phyloP scores from a whole-genome alignment of 495 filamentous ascomycete genomes.

The Penicillium lagena region DNA sequence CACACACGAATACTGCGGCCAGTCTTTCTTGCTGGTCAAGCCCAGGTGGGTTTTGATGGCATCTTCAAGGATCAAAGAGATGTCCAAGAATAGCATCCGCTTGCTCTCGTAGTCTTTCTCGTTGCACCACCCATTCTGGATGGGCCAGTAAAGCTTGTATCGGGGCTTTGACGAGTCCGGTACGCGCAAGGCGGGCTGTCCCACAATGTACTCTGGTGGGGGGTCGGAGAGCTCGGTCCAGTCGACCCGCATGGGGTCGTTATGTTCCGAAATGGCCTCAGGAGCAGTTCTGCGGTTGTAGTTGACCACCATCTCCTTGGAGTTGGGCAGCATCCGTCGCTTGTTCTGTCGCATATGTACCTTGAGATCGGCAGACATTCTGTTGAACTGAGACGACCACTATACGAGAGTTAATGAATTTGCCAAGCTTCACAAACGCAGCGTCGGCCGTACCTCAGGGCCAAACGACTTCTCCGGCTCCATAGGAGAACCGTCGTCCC shows the following conservation, averaged over 20 bases:
- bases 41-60: conserved; percentile 78
- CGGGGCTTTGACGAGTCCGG: conserved; percentile 83
- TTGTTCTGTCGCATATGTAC: conserved; percentile 87
- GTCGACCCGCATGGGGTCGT: conserved; percentile 84
- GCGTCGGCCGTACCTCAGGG: conserved; percentile 55
- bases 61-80: conserved; percentile 78
- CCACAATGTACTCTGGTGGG: conserved; percentile 68
- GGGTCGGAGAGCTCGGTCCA: conserved; percentile 83
- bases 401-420: conserved; percentile 21
- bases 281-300: conserved; percentile 77
- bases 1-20: conserved; percentile 85
- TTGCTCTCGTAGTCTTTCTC: conserved; percentile 79
- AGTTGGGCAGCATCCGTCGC: conserved; percentile 86
- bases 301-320: conserved; percentile 87
- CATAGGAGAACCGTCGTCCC: conserved; percentile 51
- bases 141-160: conserved; percentile 88
- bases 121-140: conserved; percentile 80
- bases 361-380: conserved; percentile 82
- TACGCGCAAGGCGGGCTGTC: conserved; percentile 74
- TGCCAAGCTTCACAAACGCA: neutral
- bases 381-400: conserved; percentile 70
- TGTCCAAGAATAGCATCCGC: conserved; percentile 72
- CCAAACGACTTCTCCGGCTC: conserved; percentile 77
- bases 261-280: conserved; percentile 86
- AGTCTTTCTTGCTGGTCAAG: conserved; percentile 69